Evolutionary conservation across 495 filamentous ascomycete genomes (phyloP).

Genomic region (Penicillium coffeae): DNA sequence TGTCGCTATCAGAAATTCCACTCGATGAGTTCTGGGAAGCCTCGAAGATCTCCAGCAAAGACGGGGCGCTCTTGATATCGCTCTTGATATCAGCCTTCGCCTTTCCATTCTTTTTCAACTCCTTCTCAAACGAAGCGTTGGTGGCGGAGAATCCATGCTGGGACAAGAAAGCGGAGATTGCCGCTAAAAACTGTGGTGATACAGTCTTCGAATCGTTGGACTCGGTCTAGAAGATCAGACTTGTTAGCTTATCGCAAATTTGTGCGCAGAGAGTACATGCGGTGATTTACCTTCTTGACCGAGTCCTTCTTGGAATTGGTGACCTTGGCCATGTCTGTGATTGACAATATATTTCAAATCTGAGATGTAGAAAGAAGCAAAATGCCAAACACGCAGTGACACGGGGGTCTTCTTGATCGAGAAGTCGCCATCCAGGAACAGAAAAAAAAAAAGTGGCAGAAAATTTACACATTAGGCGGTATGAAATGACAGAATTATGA

Average conservation of each 20-base stretch:
- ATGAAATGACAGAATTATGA: conserved; percentile 4
- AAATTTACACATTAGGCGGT: conserved; percentile 28
- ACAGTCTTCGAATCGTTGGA: conserved; percentile 17
- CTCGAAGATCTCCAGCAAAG: conserved; percentile 49
- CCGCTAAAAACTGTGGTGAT: conserved; percentile 56
- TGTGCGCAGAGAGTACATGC: neutral
- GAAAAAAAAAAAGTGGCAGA: conserved; percentile 29
- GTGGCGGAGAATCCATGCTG: conserved; percentile 60
- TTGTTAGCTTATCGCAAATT: conserved; percentile 7
- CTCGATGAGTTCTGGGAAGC: conserved; percentile 15
- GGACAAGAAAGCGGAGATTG: conserved; percentile 64
- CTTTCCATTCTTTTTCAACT: conserved; percentile 32
- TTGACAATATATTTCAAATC: neutral
- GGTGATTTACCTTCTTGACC: conserved; percentile 33
- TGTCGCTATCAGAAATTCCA: conserved; percentile 19
- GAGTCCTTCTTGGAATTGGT: conserved; percentile 26
- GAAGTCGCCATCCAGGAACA: conserved; percentile 21
- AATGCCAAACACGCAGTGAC: conserved; percentile 2
- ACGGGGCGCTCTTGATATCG: conserved; percentile 38
- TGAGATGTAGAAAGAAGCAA: neutral
- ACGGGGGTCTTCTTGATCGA: conserved; percentile 6
- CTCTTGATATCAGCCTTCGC: too few species aligned
- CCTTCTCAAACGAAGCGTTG: conserved; percentile 55
- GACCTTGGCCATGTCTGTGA: conserved; percentile 35
- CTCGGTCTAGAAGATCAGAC: conserved; percentile 11